Base-by-base conservation (phyloP, 202 grass and related monocot species). In the Musa balbisiana region DNA sequence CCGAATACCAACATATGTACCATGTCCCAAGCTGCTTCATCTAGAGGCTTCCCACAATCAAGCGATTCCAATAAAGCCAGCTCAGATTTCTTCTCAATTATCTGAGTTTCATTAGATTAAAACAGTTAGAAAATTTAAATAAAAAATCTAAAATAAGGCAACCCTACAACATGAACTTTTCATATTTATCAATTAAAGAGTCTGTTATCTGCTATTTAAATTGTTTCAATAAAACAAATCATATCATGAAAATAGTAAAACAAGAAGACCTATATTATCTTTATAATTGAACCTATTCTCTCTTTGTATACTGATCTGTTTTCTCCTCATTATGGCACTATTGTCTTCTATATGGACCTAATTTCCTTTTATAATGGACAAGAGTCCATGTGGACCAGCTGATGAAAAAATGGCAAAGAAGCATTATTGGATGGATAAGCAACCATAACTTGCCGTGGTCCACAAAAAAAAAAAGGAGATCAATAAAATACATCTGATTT, bases 11-110 rank as follows among this genome's bases (percentile, higher is more conserved):
- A 59, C 16, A 10, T 64, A 75, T 54, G 12, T 92, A 92, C 94
- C 79, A 98, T 94, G 76, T 98, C 94, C 94, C 94, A 98, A 80
- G 85, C 83, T 50, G 95, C 82, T 98, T 98, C 95, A 78, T 94
- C 95, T 49, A 90, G 76, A 94, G 95, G 95, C 82, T 98, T 98
- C 75, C 95, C 95, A 74, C 87, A 92, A 72, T 98, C 95, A 80
- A 98, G 82, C 53, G 85, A 51, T 76, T 98, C 95, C 75, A 98
- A 78, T 84, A 84, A 94, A 80, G 95, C 85, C 43, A 98, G 75
- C 33, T 94, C 91, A 68, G 88, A 49, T 82, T 98, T 98, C 83
- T 77, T 86, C 83, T 98, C 91, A n/a, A 69, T 80, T 88, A 98
- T 86, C 95, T 98, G 73, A 10, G 13, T 73, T 55, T 19, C 6